A percentile compares a stretch with the other conserved stretches of the same genome.
Evolutionary conservation across 2,329 filamentous ascomycete species (phyloP).

Genomic region (Stenocarpella maydis): DNA sequence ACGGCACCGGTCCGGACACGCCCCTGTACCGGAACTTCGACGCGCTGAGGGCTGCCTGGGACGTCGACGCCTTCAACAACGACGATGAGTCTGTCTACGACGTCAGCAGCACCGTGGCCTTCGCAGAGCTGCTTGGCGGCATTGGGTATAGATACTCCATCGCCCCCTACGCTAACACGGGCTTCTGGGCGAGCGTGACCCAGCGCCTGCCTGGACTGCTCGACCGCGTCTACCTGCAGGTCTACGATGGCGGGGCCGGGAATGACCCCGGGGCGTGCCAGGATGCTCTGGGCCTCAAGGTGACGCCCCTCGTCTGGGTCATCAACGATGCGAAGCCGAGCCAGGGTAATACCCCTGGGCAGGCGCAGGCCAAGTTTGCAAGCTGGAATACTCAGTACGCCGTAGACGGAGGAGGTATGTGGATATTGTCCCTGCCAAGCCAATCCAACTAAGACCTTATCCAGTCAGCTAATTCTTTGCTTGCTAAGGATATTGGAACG

Average conservation of each 20-base stretch:
- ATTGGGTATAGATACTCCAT: conserved; percentile 51
- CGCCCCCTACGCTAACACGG: conserved; percentile 49
- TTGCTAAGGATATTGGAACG: conserved; percentile 5
- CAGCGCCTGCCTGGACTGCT: conserved; percentile 39
- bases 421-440: background rate
- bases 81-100: conserved; percentile 53
- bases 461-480: background rate
- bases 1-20: conserved; percentile 44
- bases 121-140: conserved; percentile 49
- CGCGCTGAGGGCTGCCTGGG: conserved; percentile 48
- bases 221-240: conserved; percentile 26
- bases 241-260: conserved; percentile 19
- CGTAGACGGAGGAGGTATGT: conserved; percentile 18
- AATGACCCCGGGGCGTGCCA: conserved; percentile 18
- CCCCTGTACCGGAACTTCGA: conserved; percentile 48
- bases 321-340: conserved; percentile 17
- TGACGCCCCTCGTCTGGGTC: conserved; percentile 18
- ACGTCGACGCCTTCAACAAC: conserved; percentile 53
- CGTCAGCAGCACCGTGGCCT: conserved; percentile 47
- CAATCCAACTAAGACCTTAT: background rate
- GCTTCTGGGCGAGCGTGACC: conserved; percentile 46
- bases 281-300: conserved; percentile 11
- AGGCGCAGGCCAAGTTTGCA: conserved; percentile 23
- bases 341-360: conserved; percentile 15
- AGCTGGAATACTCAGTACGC: conserved; percentile 16